Percentiles rank a stretch among this genome's conserved stretches.
Conservation (phyloP, 352 stramenopile genomes). For the Globisporangium cystogenes region DNA sequence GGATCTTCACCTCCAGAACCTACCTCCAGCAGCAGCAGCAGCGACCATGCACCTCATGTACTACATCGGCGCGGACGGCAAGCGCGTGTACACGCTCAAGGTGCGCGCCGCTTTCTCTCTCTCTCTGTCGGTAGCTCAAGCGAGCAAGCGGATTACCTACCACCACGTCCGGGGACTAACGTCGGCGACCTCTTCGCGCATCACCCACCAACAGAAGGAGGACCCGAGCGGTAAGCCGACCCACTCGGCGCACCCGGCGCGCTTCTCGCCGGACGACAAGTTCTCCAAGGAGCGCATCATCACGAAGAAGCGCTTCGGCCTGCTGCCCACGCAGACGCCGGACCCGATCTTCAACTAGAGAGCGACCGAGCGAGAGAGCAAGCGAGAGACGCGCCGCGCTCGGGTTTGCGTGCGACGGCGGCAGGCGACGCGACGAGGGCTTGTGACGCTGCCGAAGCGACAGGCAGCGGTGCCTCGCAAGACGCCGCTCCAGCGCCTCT, state of each 20-base stretch:
- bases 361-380: background rate
- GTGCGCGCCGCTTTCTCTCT: too few relatives aligned
- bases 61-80: slow-evolving; percentile 94
- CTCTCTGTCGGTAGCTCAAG: too few relatives aligned
- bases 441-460: too few relatives aligned
- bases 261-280: slow-evolving; percentile 99
- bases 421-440: too few relatives aligned
- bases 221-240: slow-evolving; percentile 92
- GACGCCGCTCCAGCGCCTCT: too few relatives aligned
- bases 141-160: too few relatives aligned
- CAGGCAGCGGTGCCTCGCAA: too few relatives aligned
- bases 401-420: too few relatives aligned
- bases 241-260: slow-evolving; percentile 94
- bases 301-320: slow-evolving; percentile 97
- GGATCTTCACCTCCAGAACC: too few relatives aligned
- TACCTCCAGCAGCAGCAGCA: too few relatives aligned
- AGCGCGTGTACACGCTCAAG: slow-evolving; percentile 99
- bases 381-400: slow-evolving; percentile 7
- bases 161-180: too few relatives aligned
- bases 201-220: slow-evolving; percentile 87
- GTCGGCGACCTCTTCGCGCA: too few relatives aligned
- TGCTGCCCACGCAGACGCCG: slow-evolving; percentile 94
- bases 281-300: slow-evolving; percentile 98
- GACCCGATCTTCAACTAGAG: slow-evolving; percentile 83
- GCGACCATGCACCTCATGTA: slow-evolving; percentile 99